A percentile compares a stretch with the other conserved stretches of the same genome.
These are phyloP conservation scores for Phaseolus lunatus DNA, from an alignment of 306 rosid species.

Conservation along the genomic window DNA sequence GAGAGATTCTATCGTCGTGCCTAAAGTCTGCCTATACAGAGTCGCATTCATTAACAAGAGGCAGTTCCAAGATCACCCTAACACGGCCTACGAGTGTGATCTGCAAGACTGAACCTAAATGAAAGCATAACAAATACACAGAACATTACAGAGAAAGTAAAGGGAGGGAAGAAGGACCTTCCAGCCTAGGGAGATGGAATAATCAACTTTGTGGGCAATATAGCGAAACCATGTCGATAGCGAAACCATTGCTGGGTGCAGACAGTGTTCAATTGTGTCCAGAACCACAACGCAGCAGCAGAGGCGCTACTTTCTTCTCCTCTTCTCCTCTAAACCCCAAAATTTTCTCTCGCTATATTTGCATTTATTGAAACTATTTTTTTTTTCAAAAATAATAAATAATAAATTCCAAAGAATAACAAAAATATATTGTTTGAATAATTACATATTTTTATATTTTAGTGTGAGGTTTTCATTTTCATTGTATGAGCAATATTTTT, in stretches of 20 bases:
- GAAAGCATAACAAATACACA: background rate
- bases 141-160: background rate
- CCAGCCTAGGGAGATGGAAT: slow-evolving; percentile 60
- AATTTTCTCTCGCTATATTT: background rate
- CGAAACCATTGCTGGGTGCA: slow-evolving; percentile 64
- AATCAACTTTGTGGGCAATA: slow-evolving; percentile 59
- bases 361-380: background rate
- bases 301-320: background rate
- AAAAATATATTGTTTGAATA: too few relatives aligned
- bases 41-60: background rate
- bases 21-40: background rate
- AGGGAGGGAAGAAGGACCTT: slow-evolving; percentile 58
- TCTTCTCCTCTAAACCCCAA: background rate
- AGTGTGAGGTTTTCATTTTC: too few relatives aligned
- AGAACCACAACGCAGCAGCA: background rate
- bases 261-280: background rate
- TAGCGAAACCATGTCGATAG: slow-evolving; percentile 66
- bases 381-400: too few relatives aligned
- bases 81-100: background rate
- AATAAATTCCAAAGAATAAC: too few relatives aligned
- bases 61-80: background rate
- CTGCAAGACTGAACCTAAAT: background rate
- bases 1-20: background rate
- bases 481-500: too few relatives aligned
- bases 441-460: too few relatives aligned